A percentile compares a stretch with the other conserved stretches of the same genome.
Evolutionary conservation across 768 basidiomycete genomes (phyloP).

Genomic region (Gloeophyllum trabeum): DNA sequence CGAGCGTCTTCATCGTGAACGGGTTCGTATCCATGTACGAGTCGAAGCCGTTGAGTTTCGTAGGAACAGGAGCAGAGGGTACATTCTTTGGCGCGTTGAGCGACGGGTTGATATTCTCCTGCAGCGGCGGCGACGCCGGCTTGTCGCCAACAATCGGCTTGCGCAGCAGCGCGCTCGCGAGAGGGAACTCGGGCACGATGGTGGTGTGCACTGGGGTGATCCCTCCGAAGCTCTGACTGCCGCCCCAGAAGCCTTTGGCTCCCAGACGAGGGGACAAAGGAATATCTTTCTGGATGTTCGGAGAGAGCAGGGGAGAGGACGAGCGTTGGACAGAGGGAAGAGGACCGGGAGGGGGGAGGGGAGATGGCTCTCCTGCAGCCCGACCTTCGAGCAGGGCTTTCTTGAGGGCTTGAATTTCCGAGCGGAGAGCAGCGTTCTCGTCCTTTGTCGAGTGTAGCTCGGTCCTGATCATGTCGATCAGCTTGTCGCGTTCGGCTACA

Average conservation of each 20-base stretch:
- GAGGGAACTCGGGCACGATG: constrained; percentile 59
- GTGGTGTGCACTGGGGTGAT: constrained; percentile 81
- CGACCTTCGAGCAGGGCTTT: constrained; percentile 63
- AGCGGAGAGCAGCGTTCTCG: constrained; percentile 76
- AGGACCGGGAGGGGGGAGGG: constrained; percentile 35
- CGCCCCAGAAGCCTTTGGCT: constrained; percentile 73
- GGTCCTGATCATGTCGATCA: constrained; percentile 78
- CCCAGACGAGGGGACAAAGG: constrained; percentile 46
- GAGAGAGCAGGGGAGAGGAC: constrained; percentile 31
- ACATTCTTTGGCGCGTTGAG: constrained; percentile 18
- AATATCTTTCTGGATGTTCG: constrained; percentile 73
- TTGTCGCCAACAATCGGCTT: constrained; percentile 14
- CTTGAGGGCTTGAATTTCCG: constrained; percentile 69
- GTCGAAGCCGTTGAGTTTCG: constrained; percentile 48
- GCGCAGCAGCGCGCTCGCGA: constrained; percentile 18
- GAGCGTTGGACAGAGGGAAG: constrained; percentile 13
- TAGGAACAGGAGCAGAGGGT: not conserved
- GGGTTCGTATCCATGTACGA: constrained; percentile 70
- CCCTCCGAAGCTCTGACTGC: constrained; percentile 43
- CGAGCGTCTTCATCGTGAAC: constrained; percentile 81
- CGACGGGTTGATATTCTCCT: constrained; percentile 75
- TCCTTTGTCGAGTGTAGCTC: constrained; percentile 72
- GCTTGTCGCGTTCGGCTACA: constrained; percentile 83
- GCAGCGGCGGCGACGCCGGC: constrained; percentile 25
- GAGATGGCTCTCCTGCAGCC: constrained; percentile 23